Conservation (phyloP, 176 grass and related monocot species). For the bread wheat (Triticum aestivum) region IWGSC_CS_RefSeq_v2.1 NC_057806.1:428278573-428279072, state of each 20-base stretch:
- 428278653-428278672: neutral
- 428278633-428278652: neutral
- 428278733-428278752: neutral
- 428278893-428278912: constrained; percentile 70
- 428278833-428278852: constrained; percentile 70
- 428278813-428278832: constrained; percentile 32
- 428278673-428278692: constrained; percentile 49
- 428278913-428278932: constrained; percentile 33
- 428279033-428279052: constrained; percentile 85
- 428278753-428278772: neutral
- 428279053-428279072: constrained; percentile 70
- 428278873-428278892: constrained; percentile 48
- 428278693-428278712: constrained; percentile 32
- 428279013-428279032: constrained; percentile 90
- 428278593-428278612: constrained; percentile 5
- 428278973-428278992: constrained; percentile 96
- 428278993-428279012: constrained; percentile 87
- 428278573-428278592: neutral
- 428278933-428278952: constrained; percentile 36
- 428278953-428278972: neutral
- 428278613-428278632: constrained; percentile 32
- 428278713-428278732: constrained; percentile 29
- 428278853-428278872: constrained; percentile 79
- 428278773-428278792: constrained; percentile 16
- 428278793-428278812: constrained; percentile 31